Evolutionary conservation across 495 filamentous ascomycete genomes (phyloP).

Genomic region (Pseudevernia furfuracea): DNA sequence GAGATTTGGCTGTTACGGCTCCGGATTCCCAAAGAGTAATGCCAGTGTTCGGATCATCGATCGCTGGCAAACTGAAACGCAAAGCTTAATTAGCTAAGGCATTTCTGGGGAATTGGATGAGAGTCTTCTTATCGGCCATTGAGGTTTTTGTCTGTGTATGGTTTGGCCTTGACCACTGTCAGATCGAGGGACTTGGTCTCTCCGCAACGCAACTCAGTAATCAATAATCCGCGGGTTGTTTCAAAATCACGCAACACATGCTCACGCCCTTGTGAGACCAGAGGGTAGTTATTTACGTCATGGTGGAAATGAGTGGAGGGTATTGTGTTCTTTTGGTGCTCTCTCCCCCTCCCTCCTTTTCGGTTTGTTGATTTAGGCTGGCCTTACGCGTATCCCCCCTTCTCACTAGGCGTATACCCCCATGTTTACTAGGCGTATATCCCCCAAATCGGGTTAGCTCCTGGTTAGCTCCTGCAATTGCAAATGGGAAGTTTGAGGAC

Average conservation of each 20-base stretch:
- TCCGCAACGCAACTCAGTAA: constrained; percentile 14
- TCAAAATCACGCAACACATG: not conserved
- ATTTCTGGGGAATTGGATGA: not conserved
- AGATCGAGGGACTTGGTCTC: constrained; percentile 31
- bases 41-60: constrained; percentile 61
- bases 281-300: constrained; percentile 41
- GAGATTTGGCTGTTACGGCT: constrained; percentile 31
- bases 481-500: too few species aligned
- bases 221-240: not conserved
- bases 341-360: too few species aligned
- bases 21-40: constrained; percentile 65
- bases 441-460: too few species aligned
- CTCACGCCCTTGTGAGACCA: constrained; percentile 30
- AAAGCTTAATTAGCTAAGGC: constrained; percentile 21
- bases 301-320: constrained; percentile 17
- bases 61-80: constrained; percentile 34
- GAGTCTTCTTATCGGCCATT: constrained; percentile 52
- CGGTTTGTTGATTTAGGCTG: not conserved
- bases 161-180: constrained; percentile 39
- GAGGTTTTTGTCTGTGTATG: constrained; percentile 55
- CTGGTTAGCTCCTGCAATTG: too few species aligned
- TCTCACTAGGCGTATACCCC: too few species aligned
- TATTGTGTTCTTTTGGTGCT: too few species aligned
- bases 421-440: too few species aligned
- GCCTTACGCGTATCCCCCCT: too few species aligned